A percentile compares a stretch with the other conserved stretches of the same genome.
Conservation (phyloP, 371 early-diverging fungal genomes). For the Syncephalastrum racemosum region DNA sequence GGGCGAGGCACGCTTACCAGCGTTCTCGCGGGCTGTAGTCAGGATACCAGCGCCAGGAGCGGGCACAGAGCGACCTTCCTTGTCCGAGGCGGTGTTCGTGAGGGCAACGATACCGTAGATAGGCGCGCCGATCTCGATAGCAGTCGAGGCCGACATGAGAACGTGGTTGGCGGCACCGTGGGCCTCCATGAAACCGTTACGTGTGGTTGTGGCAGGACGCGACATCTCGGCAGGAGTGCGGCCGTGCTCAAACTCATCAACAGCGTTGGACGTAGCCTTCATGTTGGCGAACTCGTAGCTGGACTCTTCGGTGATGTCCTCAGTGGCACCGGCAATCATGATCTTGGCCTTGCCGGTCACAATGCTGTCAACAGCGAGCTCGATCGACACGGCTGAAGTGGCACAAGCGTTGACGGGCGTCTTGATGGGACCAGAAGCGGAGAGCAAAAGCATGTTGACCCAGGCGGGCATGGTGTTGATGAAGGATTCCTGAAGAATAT, state of each 20-base stretch:
- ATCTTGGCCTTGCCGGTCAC: conserved; percentile 92
- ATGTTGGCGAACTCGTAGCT: conserved; percentile 96
- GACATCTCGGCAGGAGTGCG: conserved; percentile 91
- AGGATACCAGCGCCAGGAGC: conserved; percentile 96
- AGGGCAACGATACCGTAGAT: conserved; percentile 92
- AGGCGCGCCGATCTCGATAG: conserved; percentile 94
- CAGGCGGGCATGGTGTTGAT: conserved; percentile 97
- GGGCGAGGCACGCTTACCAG: conserved; percentile 68
- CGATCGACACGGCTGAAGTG: conserved; percentile 90
- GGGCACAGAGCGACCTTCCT: conserved; percentile 94
- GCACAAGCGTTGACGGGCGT: conserved; percentile 96
- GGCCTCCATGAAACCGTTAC: conserved; percentile 95
- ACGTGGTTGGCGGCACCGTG: conserved; percentile 92
- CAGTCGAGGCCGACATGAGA: conserved; percentile 88
- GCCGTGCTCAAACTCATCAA: conserved; percentile 84
- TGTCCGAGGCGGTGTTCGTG: conserved; percentile 94
- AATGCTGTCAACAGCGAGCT: conserved; percentile 91
- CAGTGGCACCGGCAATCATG: conserved; percentile 93
- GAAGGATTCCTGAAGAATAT: conserved; percentile 94
- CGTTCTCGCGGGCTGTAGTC: conserved; percentile 88
- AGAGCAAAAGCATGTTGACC: conserved; percentile 95
- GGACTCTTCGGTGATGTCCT: conserved; percentile 93
- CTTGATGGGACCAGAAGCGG: conserved; percentile 96
- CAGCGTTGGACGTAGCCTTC: conserved; percentile 92
- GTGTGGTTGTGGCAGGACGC: conserved; percentile 89